Evolutionary conservation across 805 yeast species (phyloP), one percentile per base, ranked within the genome.

Genomic region (Starmerella stigmatis): DNA sequence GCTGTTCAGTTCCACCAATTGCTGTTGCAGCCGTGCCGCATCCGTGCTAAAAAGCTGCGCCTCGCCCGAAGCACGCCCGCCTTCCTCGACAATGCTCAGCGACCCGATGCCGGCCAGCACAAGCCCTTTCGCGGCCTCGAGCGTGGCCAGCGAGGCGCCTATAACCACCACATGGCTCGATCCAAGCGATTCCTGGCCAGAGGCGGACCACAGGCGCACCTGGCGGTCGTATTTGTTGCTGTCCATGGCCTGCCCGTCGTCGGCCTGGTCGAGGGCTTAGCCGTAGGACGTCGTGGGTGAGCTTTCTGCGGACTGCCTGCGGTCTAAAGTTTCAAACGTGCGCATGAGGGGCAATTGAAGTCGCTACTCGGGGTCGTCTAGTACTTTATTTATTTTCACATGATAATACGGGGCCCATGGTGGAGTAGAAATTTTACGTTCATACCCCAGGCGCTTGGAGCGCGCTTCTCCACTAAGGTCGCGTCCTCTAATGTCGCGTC

Each of bases 101-200:
- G 79, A 67, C 3, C 94, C 94, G 46, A 89, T 68, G 4, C 98
- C 98, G 23, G 94, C 94, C 20, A 92, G 70, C 16, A 84, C 84
- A 39, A 92, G 62, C 61, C 88, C 88, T 63, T 92, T 89, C 29
- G 79, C 75, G 10, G 83, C 71, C 61, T 89, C 98, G 4, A 43
- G 27, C 10, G 51, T 30, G 0, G 78, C 67, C 0, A 78, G 57
- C 1, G 75, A 67, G 5, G 77, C 76, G 36, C 76, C 74, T 2
- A 86, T 54, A 3, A 86, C 60, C 45, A 86, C 73, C 3, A 86
- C 69, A 45, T 72, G 76, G 0, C 88, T 67, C 2, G 59, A 56
- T 26, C 74, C 74, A 15, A 89, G 66, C 6, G 68, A 65, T 4
- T 60, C 47, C 57, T 89, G 98, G 3, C 96, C 98, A 10, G 70